These are phyloP conservation scores for Tarenaya hassleriana DNA, from an alignment of 345 rosid genomes.

Conservation along the genomic window DNA sequence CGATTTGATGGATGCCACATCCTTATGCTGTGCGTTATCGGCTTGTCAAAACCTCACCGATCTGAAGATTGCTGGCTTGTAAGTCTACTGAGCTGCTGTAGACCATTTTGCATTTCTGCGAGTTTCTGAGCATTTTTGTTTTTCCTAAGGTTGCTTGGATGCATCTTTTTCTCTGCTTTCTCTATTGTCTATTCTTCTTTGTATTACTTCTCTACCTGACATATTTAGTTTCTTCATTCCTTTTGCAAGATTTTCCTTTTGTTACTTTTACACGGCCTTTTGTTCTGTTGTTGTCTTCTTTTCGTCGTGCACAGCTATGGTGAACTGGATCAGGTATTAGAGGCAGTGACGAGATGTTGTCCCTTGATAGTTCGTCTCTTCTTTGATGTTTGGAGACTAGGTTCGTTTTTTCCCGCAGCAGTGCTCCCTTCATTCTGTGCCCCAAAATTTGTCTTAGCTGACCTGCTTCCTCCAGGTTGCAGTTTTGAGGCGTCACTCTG, in stretches of 20 bases:
- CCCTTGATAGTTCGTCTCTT: constrained; percentile 64
- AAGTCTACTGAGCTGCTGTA: constrained; percentile 33
- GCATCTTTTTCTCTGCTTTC: constrained; percentile 6
- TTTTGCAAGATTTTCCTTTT: background rate
- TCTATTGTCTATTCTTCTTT: background rate
- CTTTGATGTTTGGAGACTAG: constrained; percentile 63
- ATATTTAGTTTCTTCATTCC: constrained; percentile 2
- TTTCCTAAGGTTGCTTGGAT: background rate
- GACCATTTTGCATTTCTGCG: constrained; percentile 2
- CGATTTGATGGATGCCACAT: constrained; percentile 44
- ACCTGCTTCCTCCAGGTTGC: constrained; percentile 44
- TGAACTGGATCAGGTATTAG: constrained; percentile 56
- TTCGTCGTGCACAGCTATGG: constrained; percentile 40
- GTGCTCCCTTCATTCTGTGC: constrained; percentile 16
- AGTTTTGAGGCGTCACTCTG: constrained; percentile 54
- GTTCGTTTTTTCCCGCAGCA: constrained; percentile 30
- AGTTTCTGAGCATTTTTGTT: constrained; percentile 11
- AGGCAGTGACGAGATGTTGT: constrained; percentile 50
- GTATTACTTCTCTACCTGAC: background rate
- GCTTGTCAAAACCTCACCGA: constrained; percentile 66
- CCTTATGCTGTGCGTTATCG: constrained; percentile 56
- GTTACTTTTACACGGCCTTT: background rate
- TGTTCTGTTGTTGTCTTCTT: constrained; percentile 2
- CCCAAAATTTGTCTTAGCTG: constrained; percentile 20
- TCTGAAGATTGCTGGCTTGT: constrained; percentile 83